Evolutionary conservation across 257 asterid genomes (phyloP).

Genomic region (Solanum dulcamara): DNA sequence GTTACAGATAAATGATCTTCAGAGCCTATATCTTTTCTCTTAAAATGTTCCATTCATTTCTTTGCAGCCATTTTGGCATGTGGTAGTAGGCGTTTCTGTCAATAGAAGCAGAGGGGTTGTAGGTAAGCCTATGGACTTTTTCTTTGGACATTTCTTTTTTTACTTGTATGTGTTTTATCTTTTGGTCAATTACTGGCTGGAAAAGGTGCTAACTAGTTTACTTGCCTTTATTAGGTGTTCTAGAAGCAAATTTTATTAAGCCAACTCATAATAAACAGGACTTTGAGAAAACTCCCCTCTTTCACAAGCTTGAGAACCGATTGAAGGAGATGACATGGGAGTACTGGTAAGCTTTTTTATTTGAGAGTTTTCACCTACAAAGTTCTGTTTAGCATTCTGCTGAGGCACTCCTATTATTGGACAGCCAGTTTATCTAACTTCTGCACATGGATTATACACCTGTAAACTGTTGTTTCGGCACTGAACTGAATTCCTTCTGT

Average conservation of each 20-base stretch:
- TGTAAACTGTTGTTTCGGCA: neutral
- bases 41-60: neutral
- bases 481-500: neutral
- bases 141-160: neutral
- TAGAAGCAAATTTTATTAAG: slow-evolving; percentile 82
- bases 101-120: slow-evolving; percentile 95
- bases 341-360: slow-evolving; percentile 50
- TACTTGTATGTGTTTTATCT: neutral
- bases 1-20: neutral
- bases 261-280: slow-evolving; percentile 94
- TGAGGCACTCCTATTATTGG: neutral
- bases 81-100: slow-evolving; percentile 32
- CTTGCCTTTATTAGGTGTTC: slow-evolving; percentile 44
- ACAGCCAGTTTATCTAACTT: neutral
- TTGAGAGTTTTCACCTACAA: neutral
- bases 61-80: slow-evolving; percentile 96
- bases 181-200: neutral
- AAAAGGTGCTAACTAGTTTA: slow-evolving; percentile 1
- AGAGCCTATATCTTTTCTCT: slow-evolving; percentile 1
- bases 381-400: neutral
- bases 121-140: slow-evolving; percentile 31
- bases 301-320: slow-evolving; percentile 87
- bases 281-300: slow-evolving; percentile 84
- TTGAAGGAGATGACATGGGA: slow-evolving; percentile 77
- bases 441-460: neutral